Percentiles rank a stretch among this genome's conserved stretches.
Evolutionary conservation across 768 basidiomycete species (phyloP).

Genomic region (Sporobolomyces phaffii): DNA sequence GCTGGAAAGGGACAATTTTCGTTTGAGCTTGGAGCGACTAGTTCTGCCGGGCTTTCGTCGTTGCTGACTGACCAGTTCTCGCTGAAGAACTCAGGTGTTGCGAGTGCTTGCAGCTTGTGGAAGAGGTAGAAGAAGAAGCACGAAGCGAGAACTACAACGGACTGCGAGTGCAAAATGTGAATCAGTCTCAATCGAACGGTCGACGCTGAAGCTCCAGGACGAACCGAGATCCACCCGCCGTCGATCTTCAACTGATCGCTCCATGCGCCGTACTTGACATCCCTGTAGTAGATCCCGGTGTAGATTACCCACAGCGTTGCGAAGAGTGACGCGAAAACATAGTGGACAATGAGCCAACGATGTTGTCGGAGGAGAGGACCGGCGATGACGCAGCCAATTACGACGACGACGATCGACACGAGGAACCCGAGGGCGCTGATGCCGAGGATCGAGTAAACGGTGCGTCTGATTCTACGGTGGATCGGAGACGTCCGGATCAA

Average conservation of each 20-base stretch:
- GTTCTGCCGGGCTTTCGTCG: background rate
- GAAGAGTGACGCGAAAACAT: background rate
- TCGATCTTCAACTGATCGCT: slow-evolving; percentile 22
- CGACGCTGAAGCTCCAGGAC: background rate
- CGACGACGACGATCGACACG: background rate
- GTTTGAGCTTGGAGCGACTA: background rate
- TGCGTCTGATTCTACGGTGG: background rate
- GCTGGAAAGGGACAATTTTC: background rate
- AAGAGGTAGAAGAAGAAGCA: slow-evolving; percentile 17
- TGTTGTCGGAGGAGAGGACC: background rate
- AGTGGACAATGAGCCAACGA: slow-evolving; percentile 24
- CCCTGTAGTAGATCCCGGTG: background rate
- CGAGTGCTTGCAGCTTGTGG: slow-evolving; percentile 16
- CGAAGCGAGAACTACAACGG: background rate
- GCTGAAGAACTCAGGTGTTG: background rate
- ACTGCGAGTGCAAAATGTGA: background rate
- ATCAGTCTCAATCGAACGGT: too few species aligned
- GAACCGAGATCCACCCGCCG: slow-evolving; percentile 18
- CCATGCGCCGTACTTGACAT: slow-evolving; percentile 2
- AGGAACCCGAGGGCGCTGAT: background rate
- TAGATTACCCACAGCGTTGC: background rate
- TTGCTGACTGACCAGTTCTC: background rate
- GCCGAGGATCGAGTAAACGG: background rate
- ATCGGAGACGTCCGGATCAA: background rate
- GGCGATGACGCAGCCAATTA: background rate